Evolutionary conservation across 441 rosid genomes (phyloP), one percentile per base, ranked within the genome.

Genomic region (Erodium texanum): DNA sequence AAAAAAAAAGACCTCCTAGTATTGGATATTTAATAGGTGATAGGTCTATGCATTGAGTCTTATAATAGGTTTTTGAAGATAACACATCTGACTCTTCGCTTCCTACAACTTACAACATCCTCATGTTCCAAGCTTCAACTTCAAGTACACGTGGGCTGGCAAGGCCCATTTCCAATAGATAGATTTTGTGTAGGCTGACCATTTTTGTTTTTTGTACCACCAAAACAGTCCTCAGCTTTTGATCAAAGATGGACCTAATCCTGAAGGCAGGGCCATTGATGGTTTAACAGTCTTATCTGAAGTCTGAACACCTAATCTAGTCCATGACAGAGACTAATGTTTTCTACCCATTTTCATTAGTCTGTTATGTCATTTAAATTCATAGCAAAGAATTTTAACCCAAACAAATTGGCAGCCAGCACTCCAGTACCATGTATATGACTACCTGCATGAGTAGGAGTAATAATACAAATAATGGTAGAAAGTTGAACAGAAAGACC

Each of bases 401-500:
- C 18, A 9, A 56, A 56, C n/a, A 8, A 56, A 20, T 16, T 56
- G 1, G 18, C 4, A 16, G 23, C 19, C 16, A 23, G 52, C 62
- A 56, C 10, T 56, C 24, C 2, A 8, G 8, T 23, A 62, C 27
- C 65, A 32, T 23, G 52, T 12, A 54, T 10, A 16, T 67, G 43
- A 32, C 15, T 19, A 2, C 50, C 23, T 45, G 29, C 29, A 62
- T 43, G 48, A 6, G 20, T 7, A 58, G 24, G 62, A 22, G 10
- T 12, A 3, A 24, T 8, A 71, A n/a, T 23, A 34, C 15, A 18
- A 58, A 38, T 14, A 65, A 34, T 54, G 38, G 16, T 36, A n/a
- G 34, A 29, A 16, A 43, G 16, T 20, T 22, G 59, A 56, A 59
- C 50, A 16, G 34, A 66, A 15, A 66, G 29, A 72, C 62, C 62